These are phyloP conservation scores for Phlyctochytrium planicorne DNA, from an alignment of 192 early-diverging fungal species.

Conservation along the genomic window DNA sequence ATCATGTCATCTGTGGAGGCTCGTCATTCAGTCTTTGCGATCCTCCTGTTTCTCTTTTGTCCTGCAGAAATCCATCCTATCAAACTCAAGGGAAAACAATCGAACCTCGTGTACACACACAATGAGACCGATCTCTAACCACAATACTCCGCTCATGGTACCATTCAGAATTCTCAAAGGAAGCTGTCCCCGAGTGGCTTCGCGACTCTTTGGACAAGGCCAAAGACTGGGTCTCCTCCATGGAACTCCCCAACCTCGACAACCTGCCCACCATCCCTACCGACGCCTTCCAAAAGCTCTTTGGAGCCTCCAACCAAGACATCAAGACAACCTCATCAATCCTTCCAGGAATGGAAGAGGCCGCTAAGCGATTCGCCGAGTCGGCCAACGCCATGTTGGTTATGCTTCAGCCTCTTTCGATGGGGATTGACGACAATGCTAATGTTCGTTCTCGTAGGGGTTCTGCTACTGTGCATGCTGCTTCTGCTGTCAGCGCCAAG, in stretches of 20 bases:
- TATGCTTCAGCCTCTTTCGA: constrained; percentile 11
- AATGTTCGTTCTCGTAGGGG: no score
- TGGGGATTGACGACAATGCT: constrained; percentile 6
- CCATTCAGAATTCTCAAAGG: constrained; percentile 25
- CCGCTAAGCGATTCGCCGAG: constrained; percentile 14
- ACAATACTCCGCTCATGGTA: not conserved
- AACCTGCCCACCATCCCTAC: not conserved
- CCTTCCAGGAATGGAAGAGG: constrained; percentile 14
- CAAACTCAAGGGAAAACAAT: not conserved
- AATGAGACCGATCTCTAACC: not conserved
- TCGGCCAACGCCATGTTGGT: constrained; percentile 16
- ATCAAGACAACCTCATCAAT: not conserved
- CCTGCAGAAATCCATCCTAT: no score
- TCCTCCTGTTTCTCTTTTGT: no score
- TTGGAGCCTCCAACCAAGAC: not conserved
- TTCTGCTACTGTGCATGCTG: no score
- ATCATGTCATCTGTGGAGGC: no score
- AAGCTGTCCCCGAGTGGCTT: constrained; percentile 50
- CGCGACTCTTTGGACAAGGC: constrained; percentile 33
- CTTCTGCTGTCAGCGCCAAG: constrained; percentile 22
- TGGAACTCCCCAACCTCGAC: constrained; percentile 33
- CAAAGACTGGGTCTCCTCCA: constrained; percentile 24
- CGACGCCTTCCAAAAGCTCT: not conserved
- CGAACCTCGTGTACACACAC: not conserved
- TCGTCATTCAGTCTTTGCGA: no score